Evolutionary conservation across 2,329 filamentous ascomycete species (phyloP), one percentile per base, ranked within the genome.

Genomic region (Pseudogymnoascus sp.): DNA sequence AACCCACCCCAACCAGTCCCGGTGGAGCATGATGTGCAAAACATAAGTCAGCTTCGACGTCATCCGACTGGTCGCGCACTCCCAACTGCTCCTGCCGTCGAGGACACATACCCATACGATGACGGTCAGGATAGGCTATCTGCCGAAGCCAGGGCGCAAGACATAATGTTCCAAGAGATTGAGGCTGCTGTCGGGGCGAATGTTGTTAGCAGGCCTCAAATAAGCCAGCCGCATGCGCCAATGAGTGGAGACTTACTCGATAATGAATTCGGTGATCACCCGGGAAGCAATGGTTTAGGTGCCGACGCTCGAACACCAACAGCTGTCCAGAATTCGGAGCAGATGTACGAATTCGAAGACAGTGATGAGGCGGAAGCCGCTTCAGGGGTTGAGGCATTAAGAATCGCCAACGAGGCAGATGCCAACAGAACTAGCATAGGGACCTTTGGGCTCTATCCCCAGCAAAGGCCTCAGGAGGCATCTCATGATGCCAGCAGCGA

Each of bases 301-400:
- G 29, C 50, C 21, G 62, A 60, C 2, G 29, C 59, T 7, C 31
- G 44, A 42, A 40, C 59, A 29, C 59, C 59, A 29, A 61, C 59
- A 38, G 50, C 50, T 19, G 29, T 14, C 19, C 53, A 38, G 8
- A 38, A 40, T 16, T 11, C 59, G 13, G 62, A 64, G 10, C 64
- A 66, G 13, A 65, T 76, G 10, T 70, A 69, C 29, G 61, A 78
- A 66, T 76, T 80, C 37, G 78, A 81, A 29, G 81, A 81, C 11
- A 89, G 93, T 62, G 96, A 91, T 71, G 93, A 97, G 72, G 86
- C 89, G 0, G 93, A 97, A 74, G 93, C 89, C 19, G 87, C 89
- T 40, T 91, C 91, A 65, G 93, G 95, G 14, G 78, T 96, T 61
- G 84, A 90, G 72, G 92, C 92, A 68, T 86, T 97, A 82, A 86